Percentiles rank a stretch among this genome's conserved stretches.
Evolutionary conservation across 176 grass and related monocot species (phyloP).

Genomic region (Musa schizocarpa): DNA sequence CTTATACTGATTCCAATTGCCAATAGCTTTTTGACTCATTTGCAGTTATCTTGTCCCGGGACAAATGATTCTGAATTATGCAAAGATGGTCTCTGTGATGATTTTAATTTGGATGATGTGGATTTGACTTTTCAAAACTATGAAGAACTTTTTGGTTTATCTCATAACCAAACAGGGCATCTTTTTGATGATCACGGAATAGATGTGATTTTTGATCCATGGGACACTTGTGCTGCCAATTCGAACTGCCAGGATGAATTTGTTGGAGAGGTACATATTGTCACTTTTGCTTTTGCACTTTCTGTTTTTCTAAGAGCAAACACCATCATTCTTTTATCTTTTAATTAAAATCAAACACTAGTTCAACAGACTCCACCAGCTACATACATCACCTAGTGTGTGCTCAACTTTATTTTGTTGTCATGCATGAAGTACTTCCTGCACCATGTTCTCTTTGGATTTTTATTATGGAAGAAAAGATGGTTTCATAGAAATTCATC

Average conservation of each 20-base stretch:
- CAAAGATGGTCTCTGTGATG: slow-evolving; percentile 70
- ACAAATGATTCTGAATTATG: slow-evolving; percentile 51
- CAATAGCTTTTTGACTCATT: not conserved
- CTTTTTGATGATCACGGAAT: slow-evolving; percentile 92
- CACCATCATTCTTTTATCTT: no score
- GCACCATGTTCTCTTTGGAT: not conserved
- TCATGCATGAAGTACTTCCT: not conserved
- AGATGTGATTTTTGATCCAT: slow-evolving; percentile 66
- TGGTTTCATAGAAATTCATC: not conserved
- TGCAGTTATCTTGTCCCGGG: slow-evolving; percentile 39
- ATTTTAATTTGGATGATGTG: slow-evolving; percentile 76
- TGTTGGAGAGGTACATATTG: not conserved
- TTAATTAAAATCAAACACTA: not conserved
- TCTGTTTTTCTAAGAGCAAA: not conserved
- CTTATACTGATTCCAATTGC: not conserved
- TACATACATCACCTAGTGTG: not conserved
- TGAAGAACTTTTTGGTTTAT: slow-evolving; percentile 78
- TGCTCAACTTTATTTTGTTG: not conserved
- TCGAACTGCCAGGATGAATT: slow-evolving; percentile 22
- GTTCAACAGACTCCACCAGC: not conserved
- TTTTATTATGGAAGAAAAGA: not conserved
- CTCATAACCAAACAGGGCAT: slow-evolving; percentile 53
- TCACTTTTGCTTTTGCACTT: not conserved
- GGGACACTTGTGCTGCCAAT: slow-evolving; percentile 41
- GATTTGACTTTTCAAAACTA: slow-evolving; percentile 89